phyloP scores from a whole-genome alignment of 331 rosid genomes.

The Malus hybrid region DNA sequence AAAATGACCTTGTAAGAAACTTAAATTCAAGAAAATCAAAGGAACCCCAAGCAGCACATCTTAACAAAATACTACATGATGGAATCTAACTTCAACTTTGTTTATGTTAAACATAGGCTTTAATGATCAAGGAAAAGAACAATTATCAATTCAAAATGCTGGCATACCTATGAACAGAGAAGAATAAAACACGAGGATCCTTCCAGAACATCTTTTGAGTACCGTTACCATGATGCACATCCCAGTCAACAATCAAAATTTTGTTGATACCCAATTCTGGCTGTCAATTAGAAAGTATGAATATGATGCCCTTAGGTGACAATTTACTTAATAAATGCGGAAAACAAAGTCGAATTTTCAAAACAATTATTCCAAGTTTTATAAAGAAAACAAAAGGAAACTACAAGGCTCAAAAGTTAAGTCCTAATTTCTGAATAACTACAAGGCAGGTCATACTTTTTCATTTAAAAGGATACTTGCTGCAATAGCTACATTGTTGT shows the following conservation, averaged over 20 bases:
- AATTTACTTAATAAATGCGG: background rate
- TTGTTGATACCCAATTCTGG: conserved; percentile 68
- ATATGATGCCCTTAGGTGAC: conserved; percentile 9
- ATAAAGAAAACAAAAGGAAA: background rate
- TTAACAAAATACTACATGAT: background rate
- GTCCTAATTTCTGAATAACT: background rate
- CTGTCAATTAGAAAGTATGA: conserved; percentile 41
- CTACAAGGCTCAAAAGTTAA: background rate
- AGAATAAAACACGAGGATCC: conserved; percentile 82
- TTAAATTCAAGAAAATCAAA: background rate
- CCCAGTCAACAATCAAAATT: conserved; percentile 93
- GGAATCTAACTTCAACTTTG: background rate
- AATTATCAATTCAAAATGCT: background rate
- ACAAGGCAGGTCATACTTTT: conserved; percentile 39
- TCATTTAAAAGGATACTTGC: conserved; percentile 60
- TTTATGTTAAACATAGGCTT: background rate
- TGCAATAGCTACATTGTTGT: conserved; percentile 86
- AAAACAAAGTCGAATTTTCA: background rate
- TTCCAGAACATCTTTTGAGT: conserved; percentile 89
- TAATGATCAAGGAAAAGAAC: background rate
- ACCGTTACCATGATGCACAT: conserved; percentile 96
- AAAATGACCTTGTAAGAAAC: background rate
- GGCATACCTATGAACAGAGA: conserved; percentile 90
- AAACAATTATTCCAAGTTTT: background rate
- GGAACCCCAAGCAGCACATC: background rate